These are phyloP conservation scores for Ceratocystiopsis minuta DNA, from an alignment of 2,329 filamentous ascomycete species.

Conservation along the genomic window DNA sequence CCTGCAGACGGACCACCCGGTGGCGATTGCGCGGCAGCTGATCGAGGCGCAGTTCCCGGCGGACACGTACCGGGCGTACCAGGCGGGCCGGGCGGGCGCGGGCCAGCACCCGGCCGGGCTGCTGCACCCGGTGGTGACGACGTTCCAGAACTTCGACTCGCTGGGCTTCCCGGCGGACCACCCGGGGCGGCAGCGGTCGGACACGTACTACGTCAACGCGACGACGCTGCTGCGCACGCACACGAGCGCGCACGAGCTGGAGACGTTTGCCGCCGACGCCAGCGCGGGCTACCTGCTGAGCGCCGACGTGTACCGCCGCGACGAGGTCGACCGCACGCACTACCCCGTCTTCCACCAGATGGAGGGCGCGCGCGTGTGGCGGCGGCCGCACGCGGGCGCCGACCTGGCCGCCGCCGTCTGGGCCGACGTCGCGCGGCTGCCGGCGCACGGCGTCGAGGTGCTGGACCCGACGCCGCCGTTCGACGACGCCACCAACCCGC, in stretches of 20 bases:
- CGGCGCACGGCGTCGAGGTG: slow-evolving; percentile 56
- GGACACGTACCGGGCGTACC: slow-evolving; percentile 45
- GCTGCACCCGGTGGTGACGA: slow-evolving; percentile 68
- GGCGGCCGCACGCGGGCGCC: slow-evolving; percentile 41
- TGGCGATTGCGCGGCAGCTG: slow-evolving; percentile 77
- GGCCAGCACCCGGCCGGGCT: slow-evolving; percentile 37
- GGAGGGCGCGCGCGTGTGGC: slow-evolving; percentile 88
- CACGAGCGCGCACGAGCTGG: slow-evolving; percentile 81
- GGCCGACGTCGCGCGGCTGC: slow-evolving; percentile 52
- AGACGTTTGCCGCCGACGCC: slow-evolving; percentile 55
- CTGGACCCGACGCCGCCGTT: slow-evolving; percentile 69
- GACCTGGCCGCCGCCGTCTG: slow-evolving; percentile 48
- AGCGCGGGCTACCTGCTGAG: slow-evolving; percentile 70
- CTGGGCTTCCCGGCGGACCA: slow-evolving; percentile 79
- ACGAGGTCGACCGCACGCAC: slow-evolving; percentile 87
- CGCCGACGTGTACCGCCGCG: slow-evolving; percentile 86
- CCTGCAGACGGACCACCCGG: slow-evolving; percentile 74
- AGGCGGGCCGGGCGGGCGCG: too few species aligned
- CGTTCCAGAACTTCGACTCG: slow-evolving; percentile 88
- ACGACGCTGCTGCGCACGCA: slow-evolving; percentile 77
- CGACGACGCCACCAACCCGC: slow-evolving; percentile 62
- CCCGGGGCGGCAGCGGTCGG: slow-evolving; percentile 67
- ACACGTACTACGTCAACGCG: slow-evolving; percentile 90
- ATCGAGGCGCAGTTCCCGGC: slow-evolving; percentile 76
- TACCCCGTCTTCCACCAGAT: slow-evolving; percentile 98